phyloP scores from a whole-genome alignment of 164 flowering plant species.

The Protea cynaroides region DNA sequence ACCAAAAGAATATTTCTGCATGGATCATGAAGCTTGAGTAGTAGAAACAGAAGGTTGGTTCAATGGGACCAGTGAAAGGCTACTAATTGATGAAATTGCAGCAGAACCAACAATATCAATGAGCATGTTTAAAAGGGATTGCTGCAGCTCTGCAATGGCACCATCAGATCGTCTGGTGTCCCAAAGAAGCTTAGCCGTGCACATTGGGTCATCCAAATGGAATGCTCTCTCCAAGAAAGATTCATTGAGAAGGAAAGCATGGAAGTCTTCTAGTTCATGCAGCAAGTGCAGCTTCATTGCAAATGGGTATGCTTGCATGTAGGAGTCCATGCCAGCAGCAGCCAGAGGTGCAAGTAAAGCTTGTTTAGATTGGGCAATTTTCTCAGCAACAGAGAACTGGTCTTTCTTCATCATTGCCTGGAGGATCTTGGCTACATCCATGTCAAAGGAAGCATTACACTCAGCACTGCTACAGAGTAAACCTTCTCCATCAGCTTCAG shows the following conservation, averaged over 20 bases:
- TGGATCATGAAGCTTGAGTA: slow-evolving; percentile 58
- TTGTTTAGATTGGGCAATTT: slow-evolving; percentile 84
- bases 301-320: slow-evolving; percentile 85
- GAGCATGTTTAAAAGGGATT: slow-evolving; percentile 84
- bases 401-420: slow-evolving; percentile 93
- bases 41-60: slow-evolving; percentile 39
- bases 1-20: slow-evolving; percentile 60
- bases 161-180: slow-evolving; percentile 79
- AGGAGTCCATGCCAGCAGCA: slow-evolving; percentile 99
- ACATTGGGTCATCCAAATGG: slow-evolving; percentile 58
- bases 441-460: slow-evolving; percentile 85
- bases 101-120: slow-evolving; percentile 74
- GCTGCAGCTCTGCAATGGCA: slow-evolving; percentile 90
- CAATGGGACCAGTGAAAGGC: slow-evolving; percentile 62
- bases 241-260: slow-evolving; percentile 54
- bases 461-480: slow-evolving; percentile 74
- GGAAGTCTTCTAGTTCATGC: slow-evolving; percentile 85
- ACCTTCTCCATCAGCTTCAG: slow-evolving; percentile 86
- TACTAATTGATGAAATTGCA: slow-evolving; percentile 71
- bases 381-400: slow-evolving; percentile 77
- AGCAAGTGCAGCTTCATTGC: slow-evolving; percentile 91
- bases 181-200: slow-evolving; percentile 96
- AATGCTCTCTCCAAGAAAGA: slow-evolving; percentile 83
- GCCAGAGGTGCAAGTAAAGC: slow-evolving; percentile 91
- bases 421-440: slow-evolving; percentile 91